A percentile compares a stretch with the other conserved stretches of the same genome.
phyloP scores from a whole-genome alignment of 23 red algal species.

The Gracilaria domingensis region DNA sequence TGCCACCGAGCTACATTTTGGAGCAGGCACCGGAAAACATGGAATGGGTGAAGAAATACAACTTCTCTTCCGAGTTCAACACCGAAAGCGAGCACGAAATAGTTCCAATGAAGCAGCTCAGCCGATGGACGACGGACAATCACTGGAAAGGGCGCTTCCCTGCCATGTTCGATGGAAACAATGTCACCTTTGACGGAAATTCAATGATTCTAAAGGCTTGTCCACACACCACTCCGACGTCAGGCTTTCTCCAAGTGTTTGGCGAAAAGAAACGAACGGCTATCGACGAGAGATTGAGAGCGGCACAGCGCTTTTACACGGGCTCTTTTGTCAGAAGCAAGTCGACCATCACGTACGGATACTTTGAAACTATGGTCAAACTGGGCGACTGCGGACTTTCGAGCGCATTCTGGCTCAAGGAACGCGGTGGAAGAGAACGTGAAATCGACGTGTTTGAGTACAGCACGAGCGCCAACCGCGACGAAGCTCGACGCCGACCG shows the following conservation, averaged over 20 bases:
- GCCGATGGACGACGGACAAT: slow-evolving; percentile 2
- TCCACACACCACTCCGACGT: too few relatives aligned
- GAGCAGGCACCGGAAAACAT: too few relatives aligned
- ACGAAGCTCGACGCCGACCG: neutral
- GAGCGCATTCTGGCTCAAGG: slow-evolving; percentile 46
- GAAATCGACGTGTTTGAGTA: slow-evolving; percentile 42
- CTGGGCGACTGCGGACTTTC: neutral
- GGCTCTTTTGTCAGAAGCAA: neutral
- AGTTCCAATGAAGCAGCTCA: neutral
- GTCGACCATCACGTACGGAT: slow-evolving; percentile 12
- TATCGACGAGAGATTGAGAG: too few relatives aligned
- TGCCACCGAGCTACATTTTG: too few relatives aligned
- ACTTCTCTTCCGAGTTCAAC: too few relatives aligned
- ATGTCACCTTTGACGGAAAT: neutral
- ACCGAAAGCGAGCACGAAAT: too few relatives aligned
- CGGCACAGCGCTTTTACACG: neutral
- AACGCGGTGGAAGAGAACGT: slow-evolving; percentile 1
- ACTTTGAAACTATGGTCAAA: neutral
- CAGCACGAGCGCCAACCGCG: neutral
- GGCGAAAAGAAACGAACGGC: too few relatives aligned
- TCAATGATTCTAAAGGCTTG: too few relatives aligned
- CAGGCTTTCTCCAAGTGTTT: too few relatives aligned
- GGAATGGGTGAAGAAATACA: too few relatives aligned
- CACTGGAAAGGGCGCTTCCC: slow-evolving; percentile 7
- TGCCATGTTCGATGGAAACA: slow-evolving; percentile 13